Conservation (phyloP, 192 early-diverging fungal genomes). For the Backusella mclennaniae region DNA sequence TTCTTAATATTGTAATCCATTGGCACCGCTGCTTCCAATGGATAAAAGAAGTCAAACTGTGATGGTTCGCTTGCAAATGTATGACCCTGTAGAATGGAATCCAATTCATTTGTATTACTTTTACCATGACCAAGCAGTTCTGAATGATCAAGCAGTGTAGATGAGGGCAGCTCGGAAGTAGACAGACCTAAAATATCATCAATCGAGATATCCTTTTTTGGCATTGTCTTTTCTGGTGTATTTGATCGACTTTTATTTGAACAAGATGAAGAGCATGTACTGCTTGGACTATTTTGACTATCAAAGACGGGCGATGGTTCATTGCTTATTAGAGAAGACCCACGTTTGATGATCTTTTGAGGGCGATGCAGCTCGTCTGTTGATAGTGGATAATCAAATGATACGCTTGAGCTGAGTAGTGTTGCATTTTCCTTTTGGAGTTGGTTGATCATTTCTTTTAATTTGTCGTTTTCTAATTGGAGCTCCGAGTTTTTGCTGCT, state of each 20-base stretch:
- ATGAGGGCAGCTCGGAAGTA: not conserved
- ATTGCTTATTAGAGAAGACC: not conserved
- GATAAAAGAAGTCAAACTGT: not conserved
- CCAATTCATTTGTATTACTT: not conserved
- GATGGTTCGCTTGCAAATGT: slow-evolving; percentile 2
- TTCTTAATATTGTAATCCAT: not conserved
- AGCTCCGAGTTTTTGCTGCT: not conserved
- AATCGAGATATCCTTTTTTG: not conserved
- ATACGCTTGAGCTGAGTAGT: not conserved
- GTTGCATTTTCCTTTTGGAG: slow-evolving; percentile 6
- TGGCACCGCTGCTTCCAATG: not conserved
- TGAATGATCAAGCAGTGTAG: not conserved
- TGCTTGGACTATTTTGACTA: not conserved
- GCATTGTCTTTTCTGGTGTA: not conserved
- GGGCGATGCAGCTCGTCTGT: not conserved
- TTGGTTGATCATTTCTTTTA: not conserved
- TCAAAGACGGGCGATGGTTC: not conserved
- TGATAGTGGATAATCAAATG: slow-evolving; percentile 1
- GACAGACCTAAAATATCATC: not conserved
- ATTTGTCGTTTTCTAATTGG: not conserved
- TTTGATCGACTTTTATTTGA: not conserved
- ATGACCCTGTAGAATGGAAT: not conserved
- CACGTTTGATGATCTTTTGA: not conserved
- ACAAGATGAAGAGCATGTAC: not conserved
- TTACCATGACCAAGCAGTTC: not conserved